phyloP scores from a whole-genome alignment of 1,284 basidiomycete genomes.

The Sanguinoderma infundibulare region DNA sequence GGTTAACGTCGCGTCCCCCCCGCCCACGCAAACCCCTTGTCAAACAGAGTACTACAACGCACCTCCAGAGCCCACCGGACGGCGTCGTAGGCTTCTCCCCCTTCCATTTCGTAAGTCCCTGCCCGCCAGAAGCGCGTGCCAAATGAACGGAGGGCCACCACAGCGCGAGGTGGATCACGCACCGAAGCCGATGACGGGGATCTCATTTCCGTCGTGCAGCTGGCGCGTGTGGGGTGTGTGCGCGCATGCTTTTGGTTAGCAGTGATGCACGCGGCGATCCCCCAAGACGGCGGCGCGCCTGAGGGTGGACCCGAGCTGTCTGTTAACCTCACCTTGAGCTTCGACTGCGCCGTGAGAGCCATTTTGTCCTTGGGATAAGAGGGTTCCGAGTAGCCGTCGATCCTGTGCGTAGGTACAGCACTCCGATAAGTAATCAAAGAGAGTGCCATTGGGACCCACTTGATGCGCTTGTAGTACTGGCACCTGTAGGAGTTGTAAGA shows the following conservation, averaged over 20 bases:
- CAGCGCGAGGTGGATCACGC: constrained; percentile 21
- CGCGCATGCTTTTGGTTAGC: neutral
- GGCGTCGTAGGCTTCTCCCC: constrained; percentile 56
- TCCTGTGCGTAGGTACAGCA: too few relatives aligned
- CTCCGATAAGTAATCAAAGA: too few relatives aligned
- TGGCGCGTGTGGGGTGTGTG: constrained; percentile 28
- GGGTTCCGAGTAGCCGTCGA: neutral
- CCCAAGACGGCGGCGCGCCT: neutral
- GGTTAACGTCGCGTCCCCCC: neutral
- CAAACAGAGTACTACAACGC: constrained; percentile 22
- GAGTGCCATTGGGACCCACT: neutral
- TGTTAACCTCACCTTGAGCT: constrained; percentile 9
- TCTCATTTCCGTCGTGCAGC: constrained; percentile 65
- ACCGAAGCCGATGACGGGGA: constrained; percentile 72
- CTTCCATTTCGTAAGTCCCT: constrained; percentile 74
- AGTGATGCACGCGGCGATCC: neutral
- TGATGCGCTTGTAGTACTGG: neutral
- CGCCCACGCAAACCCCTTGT: constrained; percentile 1
- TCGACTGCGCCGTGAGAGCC: constrained; percentile 1
- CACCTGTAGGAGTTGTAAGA: too few relatives aligned
- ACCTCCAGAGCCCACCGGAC: constrained; percentile 70
- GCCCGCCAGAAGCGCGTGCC: constrained; percentile 12
- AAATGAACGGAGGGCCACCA: neutral
- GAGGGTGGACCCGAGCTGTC: neutral
- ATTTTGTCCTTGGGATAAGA: neutral